Base-by-base conservation (phyloP, 371 early-diverging fungal genomes). In the Caulochytrium protostelioides region DNA sequence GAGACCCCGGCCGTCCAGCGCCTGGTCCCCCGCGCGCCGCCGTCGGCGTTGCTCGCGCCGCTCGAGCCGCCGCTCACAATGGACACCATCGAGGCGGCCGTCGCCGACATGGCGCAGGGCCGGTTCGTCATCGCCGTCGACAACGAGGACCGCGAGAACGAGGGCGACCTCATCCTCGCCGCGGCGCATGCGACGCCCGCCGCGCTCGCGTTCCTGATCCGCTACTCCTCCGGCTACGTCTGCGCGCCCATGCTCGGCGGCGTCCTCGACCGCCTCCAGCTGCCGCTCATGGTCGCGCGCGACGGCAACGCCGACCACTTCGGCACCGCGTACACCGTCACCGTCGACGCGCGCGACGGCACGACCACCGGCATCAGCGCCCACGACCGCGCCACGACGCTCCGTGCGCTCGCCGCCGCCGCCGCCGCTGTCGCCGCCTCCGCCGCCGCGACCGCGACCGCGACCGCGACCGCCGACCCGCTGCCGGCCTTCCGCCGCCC, bases 301-400 rank as follows among this genome's bases (percentile, higher is more conserved):
- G 20, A 27, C n/a, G 43, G 69, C 43, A 87, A 80, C 54, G 72
- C 79, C 3, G 95, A 94, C 35, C 54, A 76, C 26, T 64, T 80
- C 58, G 72, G 74, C 46, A 92, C 95, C 6, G 84, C 86, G 13
- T 95, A 89, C 54, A 85, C 89, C 0, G 54, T 95, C 34, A 74
- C 85, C 1, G 77, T 83, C 5, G 92, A 95, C 42, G 75, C 72
- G 38, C 60, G 62, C 6, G 70, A 77, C 42, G 74, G 65, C 15
- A 81, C 83, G 5, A 79, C 91, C 1, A 94, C 95, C 4, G 95
- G 92, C 20, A 90, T 95, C 37, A 84, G 85, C 4, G 92, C 91
- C 1, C 65, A 68, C 28, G 92, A 91, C 49, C 73, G 95, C 24
- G 70, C 85, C 22, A 41, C 65, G 34, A 92, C 95, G 8, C 65